A percentile compares a stretch with the other conserved stretches of the same genome.
Conservation (phyloP, 164 flowering plant genomes). For the Berberis thunbergii region DNA sequence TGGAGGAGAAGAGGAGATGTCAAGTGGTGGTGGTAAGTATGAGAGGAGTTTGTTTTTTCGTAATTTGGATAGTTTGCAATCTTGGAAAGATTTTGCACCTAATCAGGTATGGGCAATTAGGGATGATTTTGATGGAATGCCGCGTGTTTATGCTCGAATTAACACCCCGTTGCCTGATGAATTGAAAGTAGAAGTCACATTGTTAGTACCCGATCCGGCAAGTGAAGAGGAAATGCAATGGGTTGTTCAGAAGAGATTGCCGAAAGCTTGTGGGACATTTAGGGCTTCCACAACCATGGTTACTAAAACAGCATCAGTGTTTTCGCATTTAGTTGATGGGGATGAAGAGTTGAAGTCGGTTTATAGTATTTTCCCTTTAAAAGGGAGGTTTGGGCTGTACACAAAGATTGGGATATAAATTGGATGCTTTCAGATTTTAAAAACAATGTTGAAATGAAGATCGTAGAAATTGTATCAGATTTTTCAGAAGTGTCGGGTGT, state of each 20-base stretch:
- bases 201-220: background rate
- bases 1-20: background rate
- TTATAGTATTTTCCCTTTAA: constrained; percentile 1
- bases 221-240: background rate
- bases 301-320: background rate
- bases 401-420: constrained; percentile 3
- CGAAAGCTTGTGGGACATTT: constrained; percentile 4
- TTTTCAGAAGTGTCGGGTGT: background rate
- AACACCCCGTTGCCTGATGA: background rate
- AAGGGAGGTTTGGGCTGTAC: constrained; percentile 10
- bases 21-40: background rate
- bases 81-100: background rate
- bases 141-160: constrained; percentile 2
- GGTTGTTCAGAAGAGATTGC: constrained; percentile 2
- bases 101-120: constrained; percentile 5
- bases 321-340: constrained; percentile 1
- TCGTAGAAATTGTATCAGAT: constrained; percentile 5
- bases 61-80: constrained; percentile 1
- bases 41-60: background rate
- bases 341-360: too few species aligned
- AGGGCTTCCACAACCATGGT: background rate
- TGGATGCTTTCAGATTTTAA: constrained; percentile 2
- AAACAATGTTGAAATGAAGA: background rate
- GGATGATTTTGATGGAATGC: constrained; percentile 9
- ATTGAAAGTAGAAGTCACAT: constrained; percentile 1